A percentile compares a stretch with the other conserved stretches of the same genome.
Evolutionary conservation across 2,329 filamentous ascomycete species (phyloP).

Genomic region (Sclerotiophoma versabilis): DNA sequence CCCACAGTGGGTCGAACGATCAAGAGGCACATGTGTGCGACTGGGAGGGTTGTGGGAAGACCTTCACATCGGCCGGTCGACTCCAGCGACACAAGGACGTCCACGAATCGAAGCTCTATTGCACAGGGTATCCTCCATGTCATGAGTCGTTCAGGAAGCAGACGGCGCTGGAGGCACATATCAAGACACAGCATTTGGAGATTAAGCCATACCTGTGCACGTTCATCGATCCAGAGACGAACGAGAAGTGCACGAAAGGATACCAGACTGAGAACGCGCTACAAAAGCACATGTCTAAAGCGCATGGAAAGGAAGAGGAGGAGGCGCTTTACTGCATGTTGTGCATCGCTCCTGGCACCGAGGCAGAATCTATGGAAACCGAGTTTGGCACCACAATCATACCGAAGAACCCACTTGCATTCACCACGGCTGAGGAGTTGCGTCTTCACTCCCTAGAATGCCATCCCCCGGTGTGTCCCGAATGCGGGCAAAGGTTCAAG

Average conservation of each 20-base stretch:
- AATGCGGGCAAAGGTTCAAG: slow-evolving; percentile 74
- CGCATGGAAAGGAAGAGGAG: slow-evolving; percentile 67
- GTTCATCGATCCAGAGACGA: slow-evolving; percentile 61
- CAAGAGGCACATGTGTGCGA: slow-evolving; percentile 74
- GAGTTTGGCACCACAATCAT: slow-evolving; percentile 24
- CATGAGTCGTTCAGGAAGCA: slow-evolving; percentile 84
- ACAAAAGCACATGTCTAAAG: slow-evolving; percentile 72
- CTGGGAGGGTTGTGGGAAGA: slow-evolving; percentile 77
- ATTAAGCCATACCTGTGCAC: slow-evolving; percentile 75
- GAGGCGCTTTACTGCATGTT: slow-evolving; percentile 76
- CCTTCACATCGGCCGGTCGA: slow-evolving; percentile 80
- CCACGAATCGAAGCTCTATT: slow-evolving; percentile 79
- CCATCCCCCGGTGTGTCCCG: slow-evolving; percentile 75
- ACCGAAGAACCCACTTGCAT: slow-evolving; percentile 51
- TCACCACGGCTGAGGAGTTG: slow-evolving; percentile 75
- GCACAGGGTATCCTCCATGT: slow-evolving; percentile 73
- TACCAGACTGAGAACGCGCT: slow-evolving; percentile 79
- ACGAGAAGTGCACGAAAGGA: slow-evolving; percentile 66
- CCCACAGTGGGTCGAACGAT: slow-evolving; percentile 67
- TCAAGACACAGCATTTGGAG: slow-evolving; percentile 76
- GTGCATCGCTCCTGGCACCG: slow-evolving; percentile 59
- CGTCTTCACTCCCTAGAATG: slow-evolving; percentile 75
- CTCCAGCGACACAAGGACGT: slow-evolving; percentile 79
- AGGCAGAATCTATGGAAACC: slow-evolving; percentile 39
- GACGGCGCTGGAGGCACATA: slow-evolving; percentile 82